Percentiles rank a stretch among this genome's conserved stretches.
Evolutionary conservation across 2,329 filamentous ascomycete species (phyloP).

Genomic region (Rachicladosporium sp.): DNA sequence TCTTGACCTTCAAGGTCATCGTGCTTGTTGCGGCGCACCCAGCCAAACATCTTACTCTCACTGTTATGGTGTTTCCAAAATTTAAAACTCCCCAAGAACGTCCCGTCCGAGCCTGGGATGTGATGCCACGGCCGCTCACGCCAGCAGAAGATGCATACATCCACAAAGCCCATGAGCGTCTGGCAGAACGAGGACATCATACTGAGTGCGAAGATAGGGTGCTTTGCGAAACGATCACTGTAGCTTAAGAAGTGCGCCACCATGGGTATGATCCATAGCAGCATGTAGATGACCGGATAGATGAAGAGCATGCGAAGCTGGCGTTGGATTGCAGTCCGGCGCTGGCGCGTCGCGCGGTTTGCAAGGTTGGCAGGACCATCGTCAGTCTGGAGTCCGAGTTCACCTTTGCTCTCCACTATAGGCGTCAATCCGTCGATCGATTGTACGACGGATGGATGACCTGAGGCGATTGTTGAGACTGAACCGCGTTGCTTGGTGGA

Average conservation of each 20-base stretch:
- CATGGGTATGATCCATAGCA: conserved; percentile 63
- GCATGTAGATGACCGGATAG: conserved; percentile 60
- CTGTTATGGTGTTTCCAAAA: conserved; percentile 15
- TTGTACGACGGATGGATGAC: conserved; percentile 9
- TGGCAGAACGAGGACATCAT: conserved; percentile 46
- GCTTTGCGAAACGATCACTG: conserved; percentile 36
- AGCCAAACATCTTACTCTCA: neutral
- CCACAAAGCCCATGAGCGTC: conserved; percentile 53
- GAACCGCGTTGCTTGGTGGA: conserved; percentile 11
- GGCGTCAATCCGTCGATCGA: conserved; percentile 11
- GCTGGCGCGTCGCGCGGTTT: conserved; percentile 9
- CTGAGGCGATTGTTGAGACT: conserved; percentile 11
- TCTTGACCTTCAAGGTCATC: neutral
- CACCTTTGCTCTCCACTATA: conserved; percentile 12
- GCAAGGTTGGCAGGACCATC: neutral
- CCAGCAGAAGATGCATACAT: conserved; percentile 55
- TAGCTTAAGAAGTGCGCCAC: conserved; percentile 51
- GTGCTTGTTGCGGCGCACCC: neutral
- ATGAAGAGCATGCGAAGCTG: conserved; percentile 63
- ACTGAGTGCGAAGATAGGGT: conserved; percentile 46
- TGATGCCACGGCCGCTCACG: conserved; percentile 62
- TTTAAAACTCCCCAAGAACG: conserved; percentile 27
- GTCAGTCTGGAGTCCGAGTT: neutral
- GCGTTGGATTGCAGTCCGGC: conserved; percentile 42
- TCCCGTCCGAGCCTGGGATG: conserved; percentile 33